These are phyloP conservation scores for Zygotorulaspora florentina DNA, from an alignment of 805 yeast species.

Conservation along the genomic window DNA sequence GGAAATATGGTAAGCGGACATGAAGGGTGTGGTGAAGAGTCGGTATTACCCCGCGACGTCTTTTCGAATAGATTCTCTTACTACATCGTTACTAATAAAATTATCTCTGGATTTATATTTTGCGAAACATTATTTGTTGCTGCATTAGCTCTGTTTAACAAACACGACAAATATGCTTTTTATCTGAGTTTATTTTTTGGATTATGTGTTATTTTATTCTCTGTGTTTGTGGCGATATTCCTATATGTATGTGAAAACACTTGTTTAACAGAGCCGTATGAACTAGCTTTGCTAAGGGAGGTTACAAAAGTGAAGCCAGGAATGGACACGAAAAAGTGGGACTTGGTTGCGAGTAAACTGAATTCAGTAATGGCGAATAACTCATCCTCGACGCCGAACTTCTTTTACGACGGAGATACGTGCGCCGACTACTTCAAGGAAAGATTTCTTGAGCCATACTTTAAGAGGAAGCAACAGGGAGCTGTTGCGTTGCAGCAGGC, in stretches of 20 bases:
- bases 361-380: conserved; percentile 6
- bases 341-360: conserved; percentile 7
- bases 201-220: neutral
- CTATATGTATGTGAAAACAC: neutral
- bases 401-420: conserved; percentile 12
- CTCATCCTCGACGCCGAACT: conserved; percentile 9
- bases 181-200: no score
- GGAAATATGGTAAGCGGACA: neutral
- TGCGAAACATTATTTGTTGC: neutral
- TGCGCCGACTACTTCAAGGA: conserved; percentile 5
- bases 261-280: conserved; percentile 2
- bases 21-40: neutral
- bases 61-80: conserved; percentile 1
- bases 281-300: conserved; percentile 6
- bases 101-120: neutral
- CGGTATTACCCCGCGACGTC: neutral
- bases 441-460: conserved; percentile 6
- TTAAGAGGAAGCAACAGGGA: neutral
- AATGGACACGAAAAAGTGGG: conserved; percentile 6
- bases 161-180: no score
- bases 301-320: conserved; percentile 7
- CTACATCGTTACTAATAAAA: neutral
- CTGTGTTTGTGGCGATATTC: neutral
- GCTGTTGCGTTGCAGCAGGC: neutral
- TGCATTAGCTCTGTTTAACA: neutral